These are phyloP conservation scores for Pochonia chlamydosporia DNA, from an alignment of 2,329 filamentous ascomycete species.

Conservation along the genomic window DNA sequence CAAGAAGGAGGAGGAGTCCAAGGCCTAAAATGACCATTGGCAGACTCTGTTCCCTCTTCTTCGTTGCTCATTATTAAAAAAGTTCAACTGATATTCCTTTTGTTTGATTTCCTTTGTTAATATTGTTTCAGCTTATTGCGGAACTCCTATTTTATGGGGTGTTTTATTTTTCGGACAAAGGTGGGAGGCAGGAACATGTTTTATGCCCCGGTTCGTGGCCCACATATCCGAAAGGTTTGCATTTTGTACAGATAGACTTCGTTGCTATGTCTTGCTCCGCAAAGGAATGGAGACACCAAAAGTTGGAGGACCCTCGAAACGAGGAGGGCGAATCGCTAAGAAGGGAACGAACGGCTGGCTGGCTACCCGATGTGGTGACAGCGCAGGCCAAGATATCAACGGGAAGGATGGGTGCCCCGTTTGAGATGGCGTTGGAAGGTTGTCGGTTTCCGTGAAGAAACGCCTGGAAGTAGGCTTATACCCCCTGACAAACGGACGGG, in stretches of 20 bases:
- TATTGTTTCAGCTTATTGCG: constrained; percentile 3
- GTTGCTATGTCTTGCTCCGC: constrained; percentile 30
- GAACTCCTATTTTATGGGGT: constrained; percentile 5
- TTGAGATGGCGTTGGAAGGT: constrained; percentile 34
- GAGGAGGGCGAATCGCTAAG: constrained; percentile 16
- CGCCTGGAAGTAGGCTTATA: constrained; percentile 32
- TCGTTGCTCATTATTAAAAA: constrained; percentile 8
- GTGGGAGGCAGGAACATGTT: constrained; percentile 5
- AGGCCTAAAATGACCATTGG: constrained; percentile 27
- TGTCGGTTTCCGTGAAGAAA: constrained; percentile 29
- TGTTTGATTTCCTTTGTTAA: constrained; percentile 17
- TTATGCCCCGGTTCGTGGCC: constrained; percentile 1
- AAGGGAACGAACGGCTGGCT: constrained; percentile 3
- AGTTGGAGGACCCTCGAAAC: constrained; percentile 24
- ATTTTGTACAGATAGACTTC: constrained; percentile 37
- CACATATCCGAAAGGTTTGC: constrained; percentile 16
- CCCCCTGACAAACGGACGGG: constrained; percentile 19
- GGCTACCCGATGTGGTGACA: constrained; percentile 5
- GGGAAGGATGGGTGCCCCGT: not conserved
- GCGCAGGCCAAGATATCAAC: constrained; percentile 2
- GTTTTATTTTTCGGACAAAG: constrained; percentile 3
- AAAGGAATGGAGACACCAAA: constrained; percentile 27
- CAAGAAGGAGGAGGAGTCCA: constrained; percentile 45
- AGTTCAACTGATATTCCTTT: constrained; percentile 13
- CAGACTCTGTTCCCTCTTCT: constrained; percentile 5